phyloP scores from a whole-genome alignment of 345 rosid genomes.

The Melaleuca quinquenervia region DNA sequence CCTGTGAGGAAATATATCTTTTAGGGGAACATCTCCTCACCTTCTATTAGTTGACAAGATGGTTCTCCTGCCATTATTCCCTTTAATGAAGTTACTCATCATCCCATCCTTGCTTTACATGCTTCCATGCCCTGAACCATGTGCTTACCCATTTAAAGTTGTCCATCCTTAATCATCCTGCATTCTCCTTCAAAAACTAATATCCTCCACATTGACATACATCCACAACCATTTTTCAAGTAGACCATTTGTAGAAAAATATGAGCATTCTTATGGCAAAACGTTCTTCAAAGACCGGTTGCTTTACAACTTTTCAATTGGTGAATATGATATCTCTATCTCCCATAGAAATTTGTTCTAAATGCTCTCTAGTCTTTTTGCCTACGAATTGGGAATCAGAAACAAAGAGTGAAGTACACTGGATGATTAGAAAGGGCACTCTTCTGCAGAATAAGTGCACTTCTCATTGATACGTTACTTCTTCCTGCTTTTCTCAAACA shows the following conservation, averaged over 20 bases:
- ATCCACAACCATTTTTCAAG: neutral
- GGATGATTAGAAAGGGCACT: neutral
- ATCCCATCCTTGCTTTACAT: neutral
- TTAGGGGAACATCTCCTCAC: neutral
- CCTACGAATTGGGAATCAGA: neutral
- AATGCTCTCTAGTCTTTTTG: neutral
- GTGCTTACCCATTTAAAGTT: neutral
- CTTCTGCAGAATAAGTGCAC: neutral
- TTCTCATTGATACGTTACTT: neutral
- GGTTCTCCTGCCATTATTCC: neutral
- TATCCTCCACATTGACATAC: neutral
- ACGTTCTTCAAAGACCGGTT: neutral
- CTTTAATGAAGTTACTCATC: neutral
- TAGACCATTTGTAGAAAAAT: neutral
- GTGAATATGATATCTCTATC: neutral
- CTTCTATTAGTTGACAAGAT: neutral
- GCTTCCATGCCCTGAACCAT: neutral
- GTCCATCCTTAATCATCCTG: neutral
- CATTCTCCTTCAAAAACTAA: neutral
- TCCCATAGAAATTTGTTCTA: neutral
- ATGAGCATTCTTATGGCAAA: neutral
- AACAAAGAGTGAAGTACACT: neutral
- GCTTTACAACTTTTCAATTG: neutral
- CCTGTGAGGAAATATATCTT: neutral
- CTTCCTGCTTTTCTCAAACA: neutral